These are phyloP conservation scores for Epicoccum nigrum DNA, from an alignment of 2,329 filamentous ascomycete genomes.

Conservation along the genomic window DNA sequence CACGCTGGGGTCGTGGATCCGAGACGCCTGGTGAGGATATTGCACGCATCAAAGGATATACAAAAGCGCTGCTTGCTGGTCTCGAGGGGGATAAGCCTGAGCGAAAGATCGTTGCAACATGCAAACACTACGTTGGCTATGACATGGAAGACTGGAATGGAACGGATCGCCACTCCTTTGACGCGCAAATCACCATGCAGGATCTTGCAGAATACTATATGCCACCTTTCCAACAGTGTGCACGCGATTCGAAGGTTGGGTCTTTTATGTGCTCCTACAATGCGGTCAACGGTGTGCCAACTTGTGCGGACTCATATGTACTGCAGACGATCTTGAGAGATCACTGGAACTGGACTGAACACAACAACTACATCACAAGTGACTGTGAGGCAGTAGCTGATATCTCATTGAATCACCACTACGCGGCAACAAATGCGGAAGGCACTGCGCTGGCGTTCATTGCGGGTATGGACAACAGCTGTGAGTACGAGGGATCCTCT, in stretches of 20 bases:
- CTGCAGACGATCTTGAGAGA: slow-evolving; percentile 62
- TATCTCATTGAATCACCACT: slow-evolving; percentile 57
- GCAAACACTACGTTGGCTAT: slow-evolving; percentile 53
- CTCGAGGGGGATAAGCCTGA: slow-evolving; percentile 19
- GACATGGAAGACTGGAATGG: slow-evolving; percentile 41
- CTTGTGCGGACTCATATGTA: background rate
- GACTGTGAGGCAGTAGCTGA: slow-evolving; percentile 70
- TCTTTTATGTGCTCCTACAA: background rate
- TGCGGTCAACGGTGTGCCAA: background rate
- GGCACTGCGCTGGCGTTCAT: background rate
- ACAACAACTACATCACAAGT: slow-evolving; percentile 67
- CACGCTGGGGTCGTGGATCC: background rate
- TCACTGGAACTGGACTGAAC: slow-evolving; percentile 67
- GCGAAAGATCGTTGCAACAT: slow-evolving; percentile 51
- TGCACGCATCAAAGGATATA: background rate
- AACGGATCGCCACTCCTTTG: slow-evolving; percentile 54
- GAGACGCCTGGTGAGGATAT: background rate
- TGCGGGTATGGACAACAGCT: background rate
- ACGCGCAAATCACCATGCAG: slow-evolving; percentile 63
- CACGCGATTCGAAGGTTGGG: background rate
- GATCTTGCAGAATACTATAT: slow-evolving; percentile 67
- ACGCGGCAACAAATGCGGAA: background rate
- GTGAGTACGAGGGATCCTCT: background rate
- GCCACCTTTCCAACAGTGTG: background rate
- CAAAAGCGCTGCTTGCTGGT: background rate